Percentiles rank a stretch among this genome's conserved stretches.
Conservation (phyloP, 2,329 filamentous ascomycete species). For the Colletotrichum tofieldiae region DNA sequence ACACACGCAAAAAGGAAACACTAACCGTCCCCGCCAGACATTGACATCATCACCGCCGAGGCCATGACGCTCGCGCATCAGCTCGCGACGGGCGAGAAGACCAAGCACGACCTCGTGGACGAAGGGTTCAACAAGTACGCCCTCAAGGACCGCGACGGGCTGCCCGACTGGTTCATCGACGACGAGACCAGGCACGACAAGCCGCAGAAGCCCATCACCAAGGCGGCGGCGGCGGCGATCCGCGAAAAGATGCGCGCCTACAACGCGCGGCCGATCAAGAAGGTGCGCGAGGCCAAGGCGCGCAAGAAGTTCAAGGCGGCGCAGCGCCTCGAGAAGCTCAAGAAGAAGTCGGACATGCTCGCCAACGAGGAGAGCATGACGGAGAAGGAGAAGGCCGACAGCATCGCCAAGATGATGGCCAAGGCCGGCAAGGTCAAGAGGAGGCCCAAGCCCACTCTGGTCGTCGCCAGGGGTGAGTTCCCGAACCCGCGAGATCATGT, state of each 20-base stretch:
- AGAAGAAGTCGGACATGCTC: conserved; percentile 95
- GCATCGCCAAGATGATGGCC: conserved; percentile 85
- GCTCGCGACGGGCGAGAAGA: conserved; percentile 88
- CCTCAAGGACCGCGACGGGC: conserved; percentile 90
- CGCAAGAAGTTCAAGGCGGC: conserved; percentile 98
- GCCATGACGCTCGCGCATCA: conserved; percentile 97
- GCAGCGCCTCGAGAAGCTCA: conserved; percentile 91
- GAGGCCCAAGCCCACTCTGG: conserved; percentile 85
- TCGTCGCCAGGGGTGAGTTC: conserved; percentile 82
- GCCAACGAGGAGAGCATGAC: conserved; percentile 92
- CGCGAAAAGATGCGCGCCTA: conserved; percentile 94
- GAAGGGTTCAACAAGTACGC: conserved; percentile 95
- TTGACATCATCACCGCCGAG: conserved; percentile 99
- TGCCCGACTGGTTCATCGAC: conserved; percentile 98
- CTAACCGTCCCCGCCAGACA: conserved; percentile 70
- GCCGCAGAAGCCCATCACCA: conserved; percentile 89
- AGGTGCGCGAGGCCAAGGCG: conserved; percentile 95
- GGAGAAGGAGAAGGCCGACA: conserved; percentile 94
- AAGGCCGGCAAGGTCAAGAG: conserved; percentile 90
- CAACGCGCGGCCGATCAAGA: conserved; percentile 98
- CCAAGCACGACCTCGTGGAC: conserved; percentile 84
- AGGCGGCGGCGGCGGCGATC: conserved; percentile 90
- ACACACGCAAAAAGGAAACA: too few relatives aligned
- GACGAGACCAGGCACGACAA: conserved; percentile 90
- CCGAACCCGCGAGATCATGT: not conserved